Percentiles rank a stretch among this genome's conserved stretches.
phyloP scores from a whole-genome alignment of 306 rosid species.

The Medicago arabica region DNA sequence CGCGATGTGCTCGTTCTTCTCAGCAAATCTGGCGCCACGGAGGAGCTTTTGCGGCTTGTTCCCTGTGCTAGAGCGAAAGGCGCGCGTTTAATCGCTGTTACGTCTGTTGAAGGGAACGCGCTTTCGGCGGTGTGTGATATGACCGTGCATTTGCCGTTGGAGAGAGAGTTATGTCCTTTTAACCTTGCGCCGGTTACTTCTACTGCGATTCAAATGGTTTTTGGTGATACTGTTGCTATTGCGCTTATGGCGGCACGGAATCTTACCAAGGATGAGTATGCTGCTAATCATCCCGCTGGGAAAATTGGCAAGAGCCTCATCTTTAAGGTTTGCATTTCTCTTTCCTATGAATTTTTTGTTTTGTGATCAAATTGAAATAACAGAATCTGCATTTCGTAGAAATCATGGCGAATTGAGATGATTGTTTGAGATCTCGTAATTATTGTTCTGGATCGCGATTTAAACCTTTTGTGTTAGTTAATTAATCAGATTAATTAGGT shows the following conservation, averaged over 20 bases:
- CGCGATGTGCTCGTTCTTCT: constrained; percentile 78
- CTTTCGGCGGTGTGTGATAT: constrained; percentile 72
- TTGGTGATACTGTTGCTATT: constrained; percentile 94
- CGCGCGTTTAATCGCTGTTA: constrained; percentile 65
- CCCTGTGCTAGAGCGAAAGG: constrained; percentile 92
- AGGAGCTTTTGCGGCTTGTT: constrained; percentile 84
- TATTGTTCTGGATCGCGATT: background rate
- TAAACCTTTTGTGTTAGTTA: background rate
- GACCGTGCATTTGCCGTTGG: constrained; percentile 86
- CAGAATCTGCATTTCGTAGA: constrained; percentile 3
- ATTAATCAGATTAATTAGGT: background rate
- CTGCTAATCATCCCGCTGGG: constrained; percentile 94
- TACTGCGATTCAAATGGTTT: constrained; percentile 96
- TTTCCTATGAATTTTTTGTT: background rate
- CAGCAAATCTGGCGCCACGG: constrained; percentile 92
- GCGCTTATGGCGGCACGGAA: constrained; percentile 91
- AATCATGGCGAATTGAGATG: background rate
- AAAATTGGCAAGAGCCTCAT: constrained; percentile 94
- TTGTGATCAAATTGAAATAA: background rate
- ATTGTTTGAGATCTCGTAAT: background rate
- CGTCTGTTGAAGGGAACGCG: constrained; percentile 65
- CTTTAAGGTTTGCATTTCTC: constrained; percentile 69
- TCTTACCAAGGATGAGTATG: constrained; percentile 84
- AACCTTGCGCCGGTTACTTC: constrained; percentile 98
- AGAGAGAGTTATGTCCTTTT: constrained; percentile 90